Percentiles rank a stretch among this genome's conserved stretches.
These are phyloP conservation scores for Stachybotrys chartarum DNA, from an alignment of 2,329 filamentous ascomycete species.

Conservation along the genomic window DNA sequence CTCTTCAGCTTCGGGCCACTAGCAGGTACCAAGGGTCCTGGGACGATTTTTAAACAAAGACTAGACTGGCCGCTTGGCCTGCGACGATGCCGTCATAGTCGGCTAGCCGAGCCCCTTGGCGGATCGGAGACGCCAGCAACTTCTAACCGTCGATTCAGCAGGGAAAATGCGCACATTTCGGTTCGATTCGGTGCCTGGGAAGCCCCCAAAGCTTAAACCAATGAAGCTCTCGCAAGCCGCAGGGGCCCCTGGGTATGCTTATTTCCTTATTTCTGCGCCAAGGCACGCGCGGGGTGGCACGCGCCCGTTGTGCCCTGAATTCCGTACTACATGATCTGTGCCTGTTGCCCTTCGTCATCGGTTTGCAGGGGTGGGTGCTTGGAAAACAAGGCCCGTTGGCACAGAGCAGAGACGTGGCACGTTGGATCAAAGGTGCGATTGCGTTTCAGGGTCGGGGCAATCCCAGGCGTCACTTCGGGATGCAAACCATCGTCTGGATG, in stretches of 20 bases:
- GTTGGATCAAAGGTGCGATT: too few relatives aligned
- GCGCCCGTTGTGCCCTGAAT: neutral
- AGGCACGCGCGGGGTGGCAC: neutral
- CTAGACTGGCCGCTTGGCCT: neutral
- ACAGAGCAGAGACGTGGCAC: too few relatives aligned
- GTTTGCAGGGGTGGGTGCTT: too few relatives aligned
- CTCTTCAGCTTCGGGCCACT: too few relatives aligned
- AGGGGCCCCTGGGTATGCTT: neutral
- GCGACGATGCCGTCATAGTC: neutral
- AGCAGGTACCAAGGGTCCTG: too few relatives aligned
- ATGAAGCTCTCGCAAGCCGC: neutral
- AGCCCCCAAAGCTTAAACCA: neutral
- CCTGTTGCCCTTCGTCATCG: too few relatives aligned
- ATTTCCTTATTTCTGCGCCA: neutral
- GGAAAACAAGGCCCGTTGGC: too few relatives aligned
- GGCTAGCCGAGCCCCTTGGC: neutral
- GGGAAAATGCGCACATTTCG: too few relatives aligned
- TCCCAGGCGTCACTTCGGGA: too few relatives aligned
- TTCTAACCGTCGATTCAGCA: neutral
- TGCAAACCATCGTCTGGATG: too few relatives aligned
- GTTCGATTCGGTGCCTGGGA: neutral
- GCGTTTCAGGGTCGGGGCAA: too few relatives aligned
- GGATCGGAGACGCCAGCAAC: neutral
- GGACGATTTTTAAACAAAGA: neutral
- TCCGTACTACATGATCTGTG: too few relatives aligned